Base-by-base conservation (phyloP, 2,329 filamentous ascomycete genomes). In the Colletotrichum salicis region DNA sequence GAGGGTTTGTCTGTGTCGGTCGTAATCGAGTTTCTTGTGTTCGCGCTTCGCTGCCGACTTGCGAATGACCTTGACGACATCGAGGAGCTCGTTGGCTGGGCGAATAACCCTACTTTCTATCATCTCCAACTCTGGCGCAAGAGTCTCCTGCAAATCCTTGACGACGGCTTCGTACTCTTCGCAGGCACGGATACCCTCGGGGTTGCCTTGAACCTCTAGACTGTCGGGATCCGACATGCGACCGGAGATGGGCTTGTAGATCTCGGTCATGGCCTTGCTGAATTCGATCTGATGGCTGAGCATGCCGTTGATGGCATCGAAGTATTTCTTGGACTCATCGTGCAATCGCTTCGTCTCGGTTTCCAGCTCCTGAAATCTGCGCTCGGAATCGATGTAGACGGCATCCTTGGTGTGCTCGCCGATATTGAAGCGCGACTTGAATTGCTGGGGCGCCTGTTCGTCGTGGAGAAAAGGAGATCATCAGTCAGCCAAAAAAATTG, bases 271-370 rank as follows among this genome's bases (percentile, higher is more conserved):
- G 76, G 95, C 94, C 84, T 97, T 91, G 77, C 96, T 97, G 85
- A 99, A 99, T 81, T 97, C 96, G 83, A 99, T 98, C 86, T 99
- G 96, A 84, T 98, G 95, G 80, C 87, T 90, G 78, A 99, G 89
- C 96, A 99, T 99, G 87, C 93, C 94, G 85, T 98, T 98, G 85
- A 99, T 98, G 80, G 96, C 94, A 65, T 97, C 92, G 78, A 97
- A 98, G 83, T 99, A 99, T 85, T 97, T 98, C 82, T 95, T 93
- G 68, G 94, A 97, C 84, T 98, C 96, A 85, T 97, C 94, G 84
- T 98, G 96, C 35, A 98, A 91, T 83, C 93, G 96, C 88, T 98
- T 98, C 45, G 96, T 98, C 85, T 99, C 95, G 75, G 87, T 92
- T 84, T 99, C 96, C 75, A 99, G 89, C 85, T 99, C 96, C 75